These are phyloP conservation scores for Alternaria hordeiaustralica DNA, from an alignment of 2,329 filamentous ascomycete species.

Conservation along the genomic window DNA sequence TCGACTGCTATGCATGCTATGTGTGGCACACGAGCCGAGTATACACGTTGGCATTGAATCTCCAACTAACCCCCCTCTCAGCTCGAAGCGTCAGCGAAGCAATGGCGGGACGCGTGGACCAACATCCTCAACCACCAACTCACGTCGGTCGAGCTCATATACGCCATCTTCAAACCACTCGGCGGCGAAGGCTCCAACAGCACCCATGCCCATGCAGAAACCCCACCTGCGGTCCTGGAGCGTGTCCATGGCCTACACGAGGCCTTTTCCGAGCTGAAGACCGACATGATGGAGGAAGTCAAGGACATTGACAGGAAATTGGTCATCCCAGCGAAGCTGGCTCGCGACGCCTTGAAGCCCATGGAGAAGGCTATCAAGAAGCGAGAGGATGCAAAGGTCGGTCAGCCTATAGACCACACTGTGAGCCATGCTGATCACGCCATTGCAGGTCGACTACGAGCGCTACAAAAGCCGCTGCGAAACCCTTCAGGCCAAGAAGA, in stretches of 20 bases:
- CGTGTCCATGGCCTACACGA: conserved; percentile 70
- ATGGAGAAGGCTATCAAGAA: conserved; percentile 86
- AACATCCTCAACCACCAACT: conserved; percentile 73
- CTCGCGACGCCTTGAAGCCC: conserved; percentile 71
- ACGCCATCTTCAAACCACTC: conserved; percentile 78
- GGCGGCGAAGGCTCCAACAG: conserved; percentile 64
- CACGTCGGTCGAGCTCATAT: conserved; percentile 70
- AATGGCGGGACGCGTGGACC: conserved; percentile 81
- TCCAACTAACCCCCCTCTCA: conserved; percentile 43
- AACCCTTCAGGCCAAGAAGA: conserved; percentile 72
- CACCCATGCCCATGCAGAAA: conserved; percentile 62
- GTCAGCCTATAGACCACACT: neutral
- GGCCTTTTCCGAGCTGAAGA: conserved; percentile 73
- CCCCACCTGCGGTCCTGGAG: conserved; percentile 67
- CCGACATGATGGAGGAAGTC: conserved; percentile 75
- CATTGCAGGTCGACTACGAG: conserved; percentile 74
- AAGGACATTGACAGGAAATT: conserved; percentile 72
- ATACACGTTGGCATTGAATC: neutral
- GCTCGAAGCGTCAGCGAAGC: conserved; percentile 77
- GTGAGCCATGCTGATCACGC: conserved; percentile 13
- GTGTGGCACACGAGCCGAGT: neutral
- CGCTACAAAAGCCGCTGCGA: conserved; percentile 75
- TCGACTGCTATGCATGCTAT: neutral
- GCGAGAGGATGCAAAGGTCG: conserved; percentile 76
- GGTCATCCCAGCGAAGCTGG: conserved; percentile 72